These are phyloP conservation scores for Trichoderma sp. DNA, from an alignment of 2,329 filamentous ascomycete genomes.

Conservation along the genomic window DNA sequence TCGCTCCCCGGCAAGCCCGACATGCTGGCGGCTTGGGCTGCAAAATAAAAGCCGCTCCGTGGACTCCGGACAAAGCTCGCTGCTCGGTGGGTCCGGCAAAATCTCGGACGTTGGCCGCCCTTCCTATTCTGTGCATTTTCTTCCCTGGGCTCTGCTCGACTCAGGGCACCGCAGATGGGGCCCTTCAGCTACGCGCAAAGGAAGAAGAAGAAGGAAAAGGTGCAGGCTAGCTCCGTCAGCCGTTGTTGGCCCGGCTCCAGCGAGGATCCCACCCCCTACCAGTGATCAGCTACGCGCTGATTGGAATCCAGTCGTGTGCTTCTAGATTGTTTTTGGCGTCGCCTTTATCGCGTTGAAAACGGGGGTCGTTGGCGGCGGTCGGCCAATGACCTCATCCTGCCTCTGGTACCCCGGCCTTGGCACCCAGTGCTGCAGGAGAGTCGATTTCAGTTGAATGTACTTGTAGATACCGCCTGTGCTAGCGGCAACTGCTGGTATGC, in stretches of 20 bases:
- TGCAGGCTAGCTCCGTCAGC: neutral
- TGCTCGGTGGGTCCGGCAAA: conserved; percentile 13
- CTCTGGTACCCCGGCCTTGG: conserved; percentile 23
- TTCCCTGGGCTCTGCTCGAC: neutral
- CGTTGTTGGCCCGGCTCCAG: conserved; percentile 5
- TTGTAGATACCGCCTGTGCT: neutral
- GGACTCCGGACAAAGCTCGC: conserved; percentile 24
- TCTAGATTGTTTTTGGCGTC: conserved; percentile 23
- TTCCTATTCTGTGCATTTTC: neutral
- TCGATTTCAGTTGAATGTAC: neutral
- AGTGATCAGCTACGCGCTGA: conserved; percentile 18
- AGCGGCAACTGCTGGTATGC: neutral
- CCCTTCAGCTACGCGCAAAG: neutral
- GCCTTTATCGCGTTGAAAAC: conserved; percentile 13
- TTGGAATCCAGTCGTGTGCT: conserved; percentile 6
- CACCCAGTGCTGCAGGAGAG: neutral
- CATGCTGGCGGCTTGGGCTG: neutral
- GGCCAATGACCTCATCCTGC: conserved; percentile 25
- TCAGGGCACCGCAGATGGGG: neutral
- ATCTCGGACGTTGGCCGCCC: conserved; percentile 6
- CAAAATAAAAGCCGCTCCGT: conserved; percentile 26
- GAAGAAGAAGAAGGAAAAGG: neutral
- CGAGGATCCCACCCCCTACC: conserved; percentile 4
- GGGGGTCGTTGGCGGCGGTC: neutral
- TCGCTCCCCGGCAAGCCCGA: conserved; percentile 16